These are phyloP conservation scores for Coniochaeta pulveracea DNA, from an alignment of 2,329 filamentous ascomycete genomes.

Conservation along the genomic window DNA sequence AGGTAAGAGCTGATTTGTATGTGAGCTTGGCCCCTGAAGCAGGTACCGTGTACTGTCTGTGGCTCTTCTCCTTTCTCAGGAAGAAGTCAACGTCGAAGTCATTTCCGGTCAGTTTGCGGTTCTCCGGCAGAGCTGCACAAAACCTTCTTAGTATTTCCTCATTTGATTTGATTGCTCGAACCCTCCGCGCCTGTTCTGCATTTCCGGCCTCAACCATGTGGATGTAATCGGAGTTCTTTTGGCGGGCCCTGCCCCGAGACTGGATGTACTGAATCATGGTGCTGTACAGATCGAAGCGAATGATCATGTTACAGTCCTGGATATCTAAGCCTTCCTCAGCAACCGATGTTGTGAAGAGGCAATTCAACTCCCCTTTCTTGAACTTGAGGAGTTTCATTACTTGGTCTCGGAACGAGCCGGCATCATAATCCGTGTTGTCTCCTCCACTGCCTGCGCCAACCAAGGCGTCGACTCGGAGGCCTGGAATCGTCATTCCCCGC, in stretches of 20 bases:
- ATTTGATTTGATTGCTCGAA: conserved; percentile 48
- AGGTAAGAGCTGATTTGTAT: conserved; percentile 59
- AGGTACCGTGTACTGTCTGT: conserved; percentile 47
- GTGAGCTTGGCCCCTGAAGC: conserved; percentile 68
- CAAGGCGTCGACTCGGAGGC: conserved; percentile 44
- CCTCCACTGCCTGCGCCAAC: conserved; percentile 30
- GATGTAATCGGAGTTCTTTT: conserved; percentile 65
- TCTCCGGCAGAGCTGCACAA: conserved; percentile 61
- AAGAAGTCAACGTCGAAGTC: conserved; percentile 45
- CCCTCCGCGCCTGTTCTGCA: conserved; percentile 38
- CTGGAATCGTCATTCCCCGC: conserved; percentile 38
- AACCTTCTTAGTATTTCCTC: conserved; percentile 61
- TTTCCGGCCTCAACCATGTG: conserved; percentile 75
- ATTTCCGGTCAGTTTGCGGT: conserved; percentile 55
- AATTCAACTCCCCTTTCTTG: conserved; percentile 46
- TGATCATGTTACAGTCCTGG: conserved; percentile 54
- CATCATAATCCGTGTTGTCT: conserved; percentile 43
- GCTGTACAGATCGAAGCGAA: conserved; percentile 75
- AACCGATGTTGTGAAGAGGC: conserved; percentile 55
- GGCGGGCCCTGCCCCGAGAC: conserved; percentile 77
- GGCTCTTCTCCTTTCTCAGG: conserved; percentile 33
- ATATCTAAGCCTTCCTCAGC: conserved; percentile 59
- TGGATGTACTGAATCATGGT: conserved; percentile 95
- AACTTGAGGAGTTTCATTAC: conserved; percentile 60
- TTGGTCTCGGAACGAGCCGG: conserved; percentile 62